Conservation (phyloP, 495 filamentous ascomycete species). For the Hypoxylon perforatum region DNA sequence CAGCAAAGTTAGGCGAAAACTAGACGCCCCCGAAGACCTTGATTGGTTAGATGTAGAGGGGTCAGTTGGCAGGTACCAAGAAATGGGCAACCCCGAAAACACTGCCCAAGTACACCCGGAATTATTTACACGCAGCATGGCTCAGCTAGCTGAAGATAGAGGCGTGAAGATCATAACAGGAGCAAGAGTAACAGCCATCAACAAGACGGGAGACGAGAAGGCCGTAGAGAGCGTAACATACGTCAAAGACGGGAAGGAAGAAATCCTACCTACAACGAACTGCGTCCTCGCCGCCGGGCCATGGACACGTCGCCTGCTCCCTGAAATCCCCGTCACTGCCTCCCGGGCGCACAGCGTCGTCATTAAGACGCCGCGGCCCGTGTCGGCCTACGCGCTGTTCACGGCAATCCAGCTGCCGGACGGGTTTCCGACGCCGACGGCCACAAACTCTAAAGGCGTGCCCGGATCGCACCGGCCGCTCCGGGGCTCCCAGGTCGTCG, state of each 20-base stretch:
- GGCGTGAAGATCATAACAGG: slow-evolving; percentile 76
- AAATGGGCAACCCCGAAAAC: slow-evolving; percentile 69
- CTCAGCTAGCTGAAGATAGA: slow-evolving; percentile 75
- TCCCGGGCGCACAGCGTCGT: slow-evolving; percentile 85
- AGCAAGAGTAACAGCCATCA: slow-evolving; percentile 46
- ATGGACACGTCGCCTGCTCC: slow-evolving; percentile 78
- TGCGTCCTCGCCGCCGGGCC: slow-evolving; percentile 79
- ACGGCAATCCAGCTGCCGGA: slow-evolving; percentile 78
- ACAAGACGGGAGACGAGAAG: slow-evolving; percentile 24
- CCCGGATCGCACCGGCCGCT: slow-evolving; percentile 42
- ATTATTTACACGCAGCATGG: slow-evolving; percentile 84
- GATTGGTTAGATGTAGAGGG: slow-evolving; percentile 76
- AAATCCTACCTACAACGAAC: slow-evolving; percentile 53
- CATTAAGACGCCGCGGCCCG: slow-evolving; percentile 66
- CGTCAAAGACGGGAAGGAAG: slow-evolving; percentile 69
- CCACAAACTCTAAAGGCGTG: slow-evolving; percentile 51
- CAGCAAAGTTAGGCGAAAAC: slow-evolving; percentile 20
- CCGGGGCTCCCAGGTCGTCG: slow-evolving; percentile 60
- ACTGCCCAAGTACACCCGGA: slow-evolving; percentile 92
- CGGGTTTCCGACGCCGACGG: slow-evolving; percentile 52
- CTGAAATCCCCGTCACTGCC: slow-evolving; percentile 78
- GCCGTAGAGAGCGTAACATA: slow-evolving; percentile 45
- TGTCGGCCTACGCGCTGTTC: slow-evolving; percentile 85
- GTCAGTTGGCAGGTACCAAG: slow-evolving; percentile 69
- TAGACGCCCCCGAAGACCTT: slow-evolving; percentile 69